These are phyloP conservation scores for Carex arenaria DNA, from an alignment of 202 grass and related monocot genomes.

Conservation along the genomic window DNA sequence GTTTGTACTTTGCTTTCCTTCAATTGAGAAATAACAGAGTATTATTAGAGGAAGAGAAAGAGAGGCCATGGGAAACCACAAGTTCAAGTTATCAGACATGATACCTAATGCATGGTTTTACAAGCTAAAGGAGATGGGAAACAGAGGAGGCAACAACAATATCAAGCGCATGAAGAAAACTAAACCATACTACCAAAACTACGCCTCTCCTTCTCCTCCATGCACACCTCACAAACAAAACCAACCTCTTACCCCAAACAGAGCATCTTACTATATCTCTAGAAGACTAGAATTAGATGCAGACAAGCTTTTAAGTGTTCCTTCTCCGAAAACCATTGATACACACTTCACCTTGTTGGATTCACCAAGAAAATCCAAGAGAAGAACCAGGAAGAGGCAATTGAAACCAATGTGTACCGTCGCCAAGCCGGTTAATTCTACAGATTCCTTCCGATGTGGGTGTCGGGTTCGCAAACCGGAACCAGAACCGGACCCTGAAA, in stretches of 20 bases:
- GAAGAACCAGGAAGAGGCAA: slow-evolving; percentile 14
- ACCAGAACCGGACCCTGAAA: neutral
- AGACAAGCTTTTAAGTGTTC: neutral
- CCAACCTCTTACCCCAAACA: slow-evolving; percentile 22
- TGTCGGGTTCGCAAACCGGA: neutral
- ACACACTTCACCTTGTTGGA: slow-evolving; percentile 9
- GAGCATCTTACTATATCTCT: slow-evolving; percentile 69
- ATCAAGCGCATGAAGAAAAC: slow-evolving; percentile 5
- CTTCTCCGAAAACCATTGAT: slow-evolving; percentile 1
- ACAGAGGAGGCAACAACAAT: slow-evolving; percentile 11
- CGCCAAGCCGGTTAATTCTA: neutral
- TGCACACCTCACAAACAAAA: slow-evolving; percentile 10
- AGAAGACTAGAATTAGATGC: slow-evolving; percentile 20
- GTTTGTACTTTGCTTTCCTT: neutral
- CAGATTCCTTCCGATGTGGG: neutral
- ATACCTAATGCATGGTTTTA: slow-evolving; percentile 90
- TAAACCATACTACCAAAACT: slow-evolving; percentile 3
- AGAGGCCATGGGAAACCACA: slow-evolving; percentile 52
- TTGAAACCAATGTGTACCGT: neutral
- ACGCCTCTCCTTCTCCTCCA: slow-evolving; percentile 8
- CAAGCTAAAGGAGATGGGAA: slow-evolving; percentile 74
- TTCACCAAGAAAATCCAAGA: slow-evolving; percentile 27
- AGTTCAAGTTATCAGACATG: slow-evolving; percentile 75
- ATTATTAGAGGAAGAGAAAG: neutral
- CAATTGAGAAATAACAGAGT: neutral